Conservation (phyloP, 345 rosid species). For the Citrus sinensis region DVS_A1.0 CM039163.1:2940501-2941000, state of each 20-base stretch:
- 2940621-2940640: conserved; percentile 55
- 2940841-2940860: conserved; percentile 67
- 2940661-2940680: conserved; percentile 50
- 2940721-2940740: conserved; percentile 60
- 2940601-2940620: conserved; percentile 43
- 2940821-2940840: conserved; percentile 56
- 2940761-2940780: conserved; percentile 57
- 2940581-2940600: conserved; percentile 33
- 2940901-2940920: conserved; percentile 40
- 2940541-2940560: conserved; percentile 48
- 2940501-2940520: conserved; percentile 57
- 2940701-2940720: conserved; percentile 61
- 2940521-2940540: conserved; percentile 57
- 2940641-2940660: conserved; percentile 39
- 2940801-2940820: conserved; percentile 25
- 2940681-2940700: conserved; percentile 51
- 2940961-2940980: conserved; percentile 71
- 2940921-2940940: conserved; percentile 54
- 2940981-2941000: conserved; percentile 59
- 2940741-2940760: conserved; percentile 57
- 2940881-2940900: conserved; percentile 51
- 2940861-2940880: conserved; percentile 57
- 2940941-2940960: conserved; percentile 55
- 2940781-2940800: conserved; percentile 51
- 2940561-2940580: conserved; percentile 34